A percentile compares a stretch with the other conserved stretches of the same genome.
These are phyloP conservation scores for Entomophthora muscae DNA, from an alignment of 371 early-diverging fungal genomes.

Conservation along the genomic window DNA sequence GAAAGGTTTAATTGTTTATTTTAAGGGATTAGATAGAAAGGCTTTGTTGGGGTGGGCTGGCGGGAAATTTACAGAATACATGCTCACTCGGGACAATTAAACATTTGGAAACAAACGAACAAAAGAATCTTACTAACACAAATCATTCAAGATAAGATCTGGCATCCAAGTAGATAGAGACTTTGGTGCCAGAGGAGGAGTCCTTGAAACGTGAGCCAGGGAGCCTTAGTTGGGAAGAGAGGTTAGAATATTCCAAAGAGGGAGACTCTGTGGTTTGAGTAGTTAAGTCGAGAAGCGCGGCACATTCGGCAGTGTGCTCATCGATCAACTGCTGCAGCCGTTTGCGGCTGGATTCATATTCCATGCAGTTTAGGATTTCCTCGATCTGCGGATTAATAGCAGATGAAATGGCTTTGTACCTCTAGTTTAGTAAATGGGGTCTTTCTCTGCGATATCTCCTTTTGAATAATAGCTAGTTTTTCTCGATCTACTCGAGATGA, in stretches of 20 bases:
- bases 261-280: neutral
- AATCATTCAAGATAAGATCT: neutral
- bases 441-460: neutral
- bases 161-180: neutral
- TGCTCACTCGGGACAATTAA: too few species aligned
- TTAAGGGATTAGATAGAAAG: too few species aligned
- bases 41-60: too few species aligned
- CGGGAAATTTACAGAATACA: too few species aligned
- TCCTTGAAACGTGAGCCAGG: neutral
- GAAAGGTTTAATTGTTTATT: too few species aligned
- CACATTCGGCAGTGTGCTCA: neutral
- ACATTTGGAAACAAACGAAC: too few species aligned
- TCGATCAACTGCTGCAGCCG: neutral
- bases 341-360: conserved; percentile 5
- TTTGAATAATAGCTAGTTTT: neutral
- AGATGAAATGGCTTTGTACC: neutral
- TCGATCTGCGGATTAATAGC: neutral
- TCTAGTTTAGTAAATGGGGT: neutral
- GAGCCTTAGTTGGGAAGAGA: neutral
- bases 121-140: too few species aligned
- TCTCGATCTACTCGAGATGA: conserved; percentile 1
- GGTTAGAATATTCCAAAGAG: neutral
- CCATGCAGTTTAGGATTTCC: conserved; percentile 1
- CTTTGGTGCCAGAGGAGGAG: neutral
- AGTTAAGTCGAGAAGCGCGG: neutral